phyloP scores from a whole-genome alignment of 1,284 basidiomycete species.

The Fistulinella cinereoalba region DNA sequence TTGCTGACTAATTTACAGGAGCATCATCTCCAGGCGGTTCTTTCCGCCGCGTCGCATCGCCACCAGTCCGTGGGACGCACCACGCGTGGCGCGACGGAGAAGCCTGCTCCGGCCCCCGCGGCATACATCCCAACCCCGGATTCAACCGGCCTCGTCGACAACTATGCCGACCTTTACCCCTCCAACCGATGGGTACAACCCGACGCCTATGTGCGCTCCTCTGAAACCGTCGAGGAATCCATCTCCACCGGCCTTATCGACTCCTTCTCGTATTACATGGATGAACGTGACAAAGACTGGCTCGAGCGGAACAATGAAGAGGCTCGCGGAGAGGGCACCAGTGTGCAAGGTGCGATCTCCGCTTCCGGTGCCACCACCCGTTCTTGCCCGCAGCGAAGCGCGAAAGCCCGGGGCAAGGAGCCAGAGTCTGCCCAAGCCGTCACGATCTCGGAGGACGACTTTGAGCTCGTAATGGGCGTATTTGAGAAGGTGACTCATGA shows the following conservation, averaged over 20 bases:
- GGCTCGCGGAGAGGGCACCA: constrained; percentile 82
- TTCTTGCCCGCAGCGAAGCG: constrained; percentile 57
- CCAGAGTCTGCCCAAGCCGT: constrained; percentile 60
- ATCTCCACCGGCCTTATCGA: constrained; percentile 54
- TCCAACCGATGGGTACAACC: constrained; percentile 72
- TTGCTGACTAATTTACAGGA: constrained; percentile 77
- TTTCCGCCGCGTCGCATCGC: constrained; percentile 69
- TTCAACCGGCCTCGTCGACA: constrained; percentile 76
- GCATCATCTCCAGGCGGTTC: constrained; percentile 87
- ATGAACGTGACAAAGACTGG: constrained; percentile 96
- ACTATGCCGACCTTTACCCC: constrained; percentile 75
- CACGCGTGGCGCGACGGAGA: constrained; percentile 43
- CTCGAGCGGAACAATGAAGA: constrained; percentile 89
- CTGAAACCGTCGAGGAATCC: constrained; percentile 86
- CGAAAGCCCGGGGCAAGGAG: constrained; percentile 78
- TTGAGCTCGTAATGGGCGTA: constrained; percentile 93
- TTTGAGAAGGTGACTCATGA: constrained; percentile 93
- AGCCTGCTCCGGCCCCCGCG: constrained; percentile 44
- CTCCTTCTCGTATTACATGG: constrained; percentile 88
- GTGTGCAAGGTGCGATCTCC: constrained; percentile 67
- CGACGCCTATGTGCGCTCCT: constrained; percentile 78
- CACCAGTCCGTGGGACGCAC: constrained; percentile 44
- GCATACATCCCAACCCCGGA: constrained; percentile 93
- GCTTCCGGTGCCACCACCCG: constrained; percentile 44
- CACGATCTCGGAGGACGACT: constrained; percentile 82